A percentile compares a stretch with the other conserved stretches of the same genome.
phyloP scores from a whole-genome alignment of 2,329 filamentous ascomycete species.

The Epicoccum sorghinum region DNA sequence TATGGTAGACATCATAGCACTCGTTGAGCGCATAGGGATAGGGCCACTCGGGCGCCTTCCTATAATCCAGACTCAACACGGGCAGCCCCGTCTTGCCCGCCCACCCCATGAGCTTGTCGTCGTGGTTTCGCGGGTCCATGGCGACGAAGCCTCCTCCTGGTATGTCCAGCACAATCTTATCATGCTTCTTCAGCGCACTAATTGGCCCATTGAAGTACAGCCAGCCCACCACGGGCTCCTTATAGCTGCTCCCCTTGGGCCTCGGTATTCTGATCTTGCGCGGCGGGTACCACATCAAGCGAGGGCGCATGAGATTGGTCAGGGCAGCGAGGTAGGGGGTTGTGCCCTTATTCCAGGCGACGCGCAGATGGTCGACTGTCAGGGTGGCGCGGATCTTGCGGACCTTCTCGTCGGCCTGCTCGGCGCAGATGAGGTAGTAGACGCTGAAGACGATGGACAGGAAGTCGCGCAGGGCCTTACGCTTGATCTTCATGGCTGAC shows the following conservation, averaged over 20 bases:
- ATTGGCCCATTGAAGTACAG: slow-evolving; percentile 92
- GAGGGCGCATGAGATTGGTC: slow-evolving; percentile 74
- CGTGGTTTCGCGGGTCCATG: slow-evolving; percentile 92
- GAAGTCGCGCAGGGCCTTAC: slow-evolving; percentile 80
- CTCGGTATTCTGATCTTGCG: slow-evolving; percentile 83
- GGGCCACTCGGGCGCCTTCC: slow-evolving; percentile 82
- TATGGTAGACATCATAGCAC: slow-evolving; percentile 84
- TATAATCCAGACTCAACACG: slow-evolving; percentile 88
- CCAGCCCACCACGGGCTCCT: slow-evolving; percentile 83
- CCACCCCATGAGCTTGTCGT: slow-evolving; percentile 94
- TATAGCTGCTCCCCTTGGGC: slow-evolving; percentile 79
- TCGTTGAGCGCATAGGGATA: slow-evolving; percentile 88
- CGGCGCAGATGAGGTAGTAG: slow-evolving; percentile 91
- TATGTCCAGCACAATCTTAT: slow-evolving; percentile 82
- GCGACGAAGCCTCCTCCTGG: slow-evolving; percentile 95
- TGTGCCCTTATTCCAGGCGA: slow-evolving; percentile 94
- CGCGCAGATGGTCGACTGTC: slow-evolving; percentile 87
- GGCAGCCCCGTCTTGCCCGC: slow-evolving; percentile 87
- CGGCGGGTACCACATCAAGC: slow-evolving; percentile 80
- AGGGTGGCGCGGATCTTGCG: slow-evolving; percentile 84
- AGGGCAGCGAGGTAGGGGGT: slow-evolving; percentile 82
- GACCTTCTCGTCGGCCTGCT: slow-evolving; percentile 96
- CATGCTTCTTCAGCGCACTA: slow-evolving; percentile 75
- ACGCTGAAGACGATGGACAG: slow-evolving; percentile 82
- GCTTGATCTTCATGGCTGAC: slow-evolving; percentile 92